Base-by-base conservation (phyloP, 495 filamentous ascomycete species). In the Podospora appendiculata region DNA sequence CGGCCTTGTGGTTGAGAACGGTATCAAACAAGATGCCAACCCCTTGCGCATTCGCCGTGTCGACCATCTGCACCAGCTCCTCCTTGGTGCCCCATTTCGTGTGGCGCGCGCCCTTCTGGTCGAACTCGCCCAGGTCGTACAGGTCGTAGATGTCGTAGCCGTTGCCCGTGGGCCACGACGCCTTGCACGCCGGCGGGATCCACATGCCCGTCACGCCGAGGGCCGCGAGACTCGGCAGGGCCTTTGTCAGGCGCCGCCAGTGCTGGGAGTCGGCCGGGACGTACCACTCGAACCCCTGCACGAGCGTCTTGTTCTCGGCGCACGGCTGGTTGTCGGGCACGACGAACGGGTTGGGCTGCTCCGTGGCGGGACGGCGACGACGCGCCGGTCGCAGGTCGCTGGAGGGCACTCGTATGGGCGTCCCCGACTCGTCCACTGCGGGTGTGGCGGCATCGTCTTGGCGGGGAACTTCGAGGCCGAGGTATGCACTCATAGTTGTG, bases 211-310 rank as follows among this genome's bases (percentile, higher is more conserved):
- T 77, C 42, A 88, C 66, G 7, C 86, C 87, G 48, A 83, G 75
- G 1, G 70, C 64, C 38, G 83, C 76, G 4, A 88, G 68, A 8
- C 69, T 63, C 1, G 81, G 76, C 3, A 88, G 57, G 9, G 77
- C 69, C 11, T 58, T 52, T 18, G 59, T 64, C 7, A 90, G 76
- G 32, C 83, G 81, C 14, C 64, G 57, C 80, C 82, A 90, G 67
- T 90, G 87, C 14, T 66, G 65, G 17, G 73, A 67, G 59, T 86
- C 80, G 12, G 77, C 72, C 0, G 83, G 84, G 4, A 84, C 69
- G 64, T 91, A 82, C 87, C 87, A 89, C 70, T 90, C 87, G 66
- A 87, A 90, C 5, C 72, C 78, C 64, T 91, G 83, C 51, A 89
- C 61, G 62, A 90, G 79, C 53, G 82, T 82, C 32, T 55, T 57